These are phyloP conservation scores for Marasmius oreades DNA, from an alignment of 1,284 basidiomycete genomes.

Conservation along the genomic window DNA sequence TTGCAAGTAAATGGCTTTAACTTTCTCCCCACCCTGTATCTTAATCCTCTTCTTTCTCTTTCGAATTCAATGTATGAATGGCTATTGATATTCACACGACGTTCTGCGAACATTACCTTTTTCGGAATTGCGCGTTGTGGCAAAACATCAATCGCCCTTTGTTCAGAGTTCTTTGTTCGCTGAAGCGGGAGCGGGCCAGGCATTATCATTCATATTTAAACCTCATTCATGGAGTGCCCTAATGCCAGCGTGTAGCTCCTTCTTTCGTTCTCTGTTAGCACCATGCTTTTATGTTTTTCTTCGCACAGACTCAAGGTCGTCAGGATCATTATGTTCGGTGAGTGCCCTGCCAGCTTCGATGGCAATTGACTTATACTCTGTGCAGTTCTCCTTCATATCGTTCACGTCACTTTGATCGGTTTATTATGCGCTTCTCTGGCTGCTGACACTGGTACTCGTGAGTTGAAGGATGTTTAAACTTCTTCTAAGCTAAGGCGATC, in stretches of 20 bases:
- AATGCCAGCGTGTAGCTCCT: no score
- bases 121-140: no score
- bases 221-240: no score
- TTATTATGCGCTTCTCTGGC: neutral
- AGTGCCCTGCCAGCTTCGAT: neutral
- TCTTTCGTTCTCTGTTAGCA: neutral
- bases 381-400: neutral
- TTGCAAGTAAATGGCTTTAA: constrained; percentile 24
- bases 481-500: neutral
- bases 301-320: neutral
- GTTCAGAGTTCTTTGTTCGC: no score
- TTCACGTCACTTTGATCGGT: neutral
- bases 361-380: neutral
- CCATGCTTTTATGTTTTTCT: neutral
- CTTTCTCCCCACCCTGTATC: constrained; percentile 26
- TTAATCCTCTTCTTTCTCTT: constrained; percentile 22
- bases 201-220: no score
- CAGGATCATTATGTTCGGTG: neutral
- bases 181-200: no score
- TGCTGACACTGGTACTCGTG: constrained; percentile 7
- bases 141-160: no score
- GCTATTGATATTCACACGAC: constrained; percentile 5
- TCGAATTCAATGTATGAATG: constrained; percentile 11
- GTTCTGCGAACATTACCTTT: neutral
- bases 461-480: neutral